A percentile compares a stretch with the other conserved stretches of the same genome.
These are phyloP conservation scores for Camptophora hylomeconis DNA, from an alignment of 2,329 filamentous ascomycete genomes.

Conservation along the genomic window DNA sequence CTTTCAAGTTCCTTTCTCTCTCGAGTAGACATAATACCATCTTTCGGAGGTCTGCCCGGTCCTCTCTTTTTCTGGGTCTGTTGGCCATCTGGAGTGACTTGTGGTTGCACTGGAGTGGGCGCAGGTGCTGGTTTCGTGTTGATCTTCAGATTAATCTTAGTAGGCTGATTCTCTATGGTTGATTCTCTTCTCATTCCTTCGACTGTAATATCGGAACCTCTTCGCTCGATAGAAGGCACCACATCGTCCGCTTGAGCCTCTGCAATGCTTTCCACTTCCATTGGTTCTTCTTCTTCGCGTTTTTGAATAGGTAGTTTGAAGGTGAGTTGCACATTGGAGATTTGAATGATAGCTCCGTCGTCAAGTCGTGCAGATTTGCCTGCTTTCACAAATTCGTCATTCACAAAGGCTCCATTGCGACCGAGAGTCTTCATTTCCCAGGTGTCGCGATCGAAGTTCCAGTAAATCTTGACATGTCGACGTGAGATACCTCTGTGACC, in stretches of 20 bases:
- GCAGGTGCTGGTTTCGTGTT: slow-evolving; percentile 11
- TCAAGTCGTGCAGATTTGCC: slow-evolving; percentile 37
- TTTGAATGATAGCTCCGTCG: slow-evolving; percentile 46
- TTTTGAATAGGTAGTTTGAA: slow-evolving; percentile 14
- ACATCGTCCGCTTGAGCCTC: slow-evolving; percentile 9
- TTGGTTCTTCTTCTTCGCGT: slow-evolving; percentile 7
- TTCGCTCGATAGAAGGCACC: too few species aligned
- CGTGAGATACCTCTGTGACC: slow-evolving; percentile 48
- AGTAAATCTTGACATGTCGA: slow-evolving; percentile 48
- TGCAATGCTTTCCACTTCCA: slow-evolving; percentile 4
- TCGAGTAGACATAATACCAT: slow-evolving; percentile 54
- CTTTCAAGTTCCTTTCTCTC: slow-evolving; percentile 43
- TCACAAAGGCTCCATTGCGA: slow-evolving; percentile 44
- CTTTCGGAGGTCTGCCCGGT: slow-evolving; percentile 52
- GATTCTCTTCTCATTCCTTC: too few species aligned
- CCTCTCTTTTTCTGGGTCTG: slow-evolving; percentile 33
- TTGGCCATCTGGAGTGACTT: slow-evolving; percentile 12
- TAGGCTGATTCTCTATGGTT: not conserved
- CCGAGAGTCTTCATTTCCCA: slow-evolving; percentile 49
- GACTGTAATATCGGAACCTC: slow-evolving; percentile 2
- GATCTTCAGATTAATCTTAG: slow-evolving; percentile 13
- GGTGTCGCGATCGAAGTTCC: slow-evolving; percentile 41
- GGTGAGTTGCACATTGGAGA: slow-evolving; percentile 24
- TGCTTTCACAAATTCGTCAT: slow-evolving; percentile 35
- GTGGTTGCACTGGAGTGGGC: slow-evolving; percentile 3